Percentiles rank a stretch among this genome's conserved stretches.
These are phyloP conservation scores for Ophiostoma populinum DNA, from an alignment of 2,329 filamentous ascomycete species.

Conservation along the genomic window DNA sequence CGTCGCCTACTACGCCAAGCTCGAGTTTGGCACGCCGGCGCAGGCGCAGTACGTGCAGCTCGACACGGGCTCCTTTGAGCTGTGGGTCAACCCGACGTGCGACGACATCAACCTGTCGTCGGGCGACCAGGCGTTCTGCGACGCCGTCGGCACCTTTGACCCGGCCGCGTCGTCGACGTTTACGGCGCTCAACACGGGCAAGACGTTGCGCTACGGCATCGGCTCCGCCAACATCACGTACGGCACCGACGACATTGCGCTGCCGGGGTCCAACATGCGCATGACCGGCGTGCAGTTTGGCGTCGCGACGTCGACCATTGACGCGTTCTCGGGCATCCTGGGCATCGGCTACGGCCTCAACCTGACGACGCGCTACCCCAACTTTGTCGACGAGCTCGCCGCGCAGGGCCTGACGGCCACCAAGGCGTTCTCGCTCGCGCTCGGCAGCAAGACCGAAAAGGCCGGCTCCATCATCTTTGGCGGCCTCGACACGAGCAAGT, in stretches of 20 bases:
- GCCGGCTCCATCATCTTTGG: conserved; percentile 52
- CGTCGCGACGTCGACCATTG: conserved; percentile 33
- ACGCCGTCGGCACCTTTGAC: conserved; percentile 26
- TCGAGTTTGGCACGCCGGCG: conserved; percentile 35
- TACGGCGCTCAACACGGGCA: conserved; percentile 16
- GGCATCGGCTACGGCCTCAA: conserved; percentile 53
- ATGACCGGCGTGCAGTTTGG: conserved; percentile 44
- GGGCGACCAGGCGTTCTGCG: conserved; percentile 3
- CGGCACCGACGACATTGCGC: conserved; percentile 26
- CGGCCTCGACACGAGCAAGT: conserved; percentile 49
- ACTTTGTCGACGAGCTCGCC: conserved; percentile 32
- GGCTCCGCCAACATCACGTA: conserved; percentile 34
- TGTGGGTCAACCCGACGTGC: conserved; percentile 27
- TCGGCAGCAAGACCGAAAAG: conserved; percentile 41
- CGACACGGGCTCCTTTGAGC: conserved; percentile 42
- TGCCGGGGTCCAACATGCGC: conserved; percentile 23
- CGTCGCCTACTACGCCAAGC: conserved; percentile 34
- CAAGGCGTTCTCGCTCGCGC: conserved; percentile 47
- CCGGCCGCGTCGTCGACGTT: conserved; percentile 11
- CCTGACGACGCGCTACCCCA: conserved; percentile 28
- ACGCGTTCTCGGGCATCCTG: conserved; percentile 43
- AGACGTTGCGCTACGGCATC: conserved; percentile 32
- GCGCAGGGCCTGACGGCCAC: conserved; percentile 36
- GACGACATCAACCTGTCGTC: conserved; percentile 1
- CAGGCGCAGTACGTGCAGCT: conserved; percentile 37